phyloP scores from a whole-genome alignment of 306 rosid species.

The Begonia fuchsioides region DNA sequence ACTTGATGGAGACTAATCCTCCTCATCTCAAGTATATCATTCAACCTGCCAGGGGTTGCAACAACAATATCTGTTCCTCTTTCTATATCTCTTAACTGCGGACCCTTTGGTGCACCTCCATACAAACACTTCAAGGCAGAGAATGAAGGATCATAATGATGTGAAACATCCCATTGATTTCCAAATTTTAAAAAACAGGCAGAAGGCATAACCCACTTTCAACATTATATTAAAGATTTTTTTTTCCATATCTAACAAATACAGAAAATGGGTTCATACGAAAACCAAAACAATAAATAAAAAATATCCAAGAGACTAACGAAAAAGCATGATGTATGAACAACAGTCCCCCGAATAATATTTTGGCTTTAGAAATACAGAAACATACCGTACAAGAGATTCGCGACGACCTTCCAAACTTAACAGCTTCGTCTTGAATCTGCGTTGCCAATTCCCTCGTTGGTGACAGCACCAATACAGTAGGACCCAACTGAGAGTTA shows the following conservation, averaged over 20 bases:
- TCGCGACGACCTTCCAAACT: conserved; percentile 79
- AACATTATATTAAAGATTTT: too few species aligned
- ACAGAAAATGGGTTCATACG: too few species aligned
- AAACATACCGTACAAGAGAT: conserved; percentile 53
- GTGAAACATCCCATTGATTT: neutral
- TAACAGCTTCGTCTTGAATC: conserved; percentile 94
- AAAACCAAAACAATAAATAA: too few species aligned
- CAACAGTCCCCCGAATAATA: too few species aligned
- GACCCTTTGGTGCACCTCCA: conserved; percentile 99
- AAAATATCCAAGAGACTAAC: too few species aligned
- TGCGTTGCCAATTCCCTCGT: conserved; percentile 98
- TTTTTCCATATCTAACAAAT: too few species aligned
- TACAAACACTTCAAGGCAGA: conserved; percentile 54
- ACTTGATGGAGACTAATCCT: conserved; percentile 83
- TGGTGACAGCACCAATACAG: conserved; percentile 80
- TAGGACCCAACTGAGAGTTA: conserved; percentile 61
- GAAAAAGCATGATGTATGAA: too few species aligned
- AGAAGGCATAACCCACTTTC: neutral
- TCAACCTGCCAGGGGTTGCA: conserved; percentile 98
- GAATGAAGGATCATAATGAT: neutral
- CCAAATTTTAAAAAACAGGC: neutral
- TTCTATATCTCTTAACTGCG: conserved; percentile 88
- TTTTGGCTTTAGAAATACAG: too few species aligned
- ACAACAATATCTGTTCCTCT: conserved; percentile 92
- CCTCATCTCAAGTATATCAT: conserved; percentile 96